Evolutionary conservation across 805 yeast genomes (phyloP), one percentile per base, ranked within the genome.

Genomic region (Yamadazyma akitaensis): DNA sequence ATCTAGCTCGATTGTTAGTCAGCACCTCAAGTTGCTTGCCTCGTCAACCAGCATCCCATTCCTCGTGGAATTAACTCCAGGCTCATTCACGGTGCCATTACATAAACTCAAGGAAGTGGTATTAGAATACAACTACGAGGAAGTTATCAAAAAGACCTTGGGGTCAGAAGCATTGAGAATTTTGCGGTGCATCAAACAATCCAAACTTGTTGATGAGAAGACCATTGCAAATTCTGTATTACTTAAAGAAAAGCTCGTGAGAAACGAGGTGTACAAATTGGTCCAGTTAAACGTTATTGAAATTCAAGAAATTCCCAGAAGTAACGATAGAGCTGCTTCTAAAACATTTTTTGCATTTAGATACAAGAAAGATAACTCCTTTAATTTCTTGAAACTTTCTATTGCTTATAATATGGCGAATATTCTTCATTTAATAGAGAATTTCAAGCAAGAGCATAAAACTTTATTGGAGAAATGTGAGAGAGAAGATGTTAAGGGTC

Each of bases 231-330:
- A 86, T 43, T 64, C 79, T 13, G 92, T 94, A 1, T 67, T 94
- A 43, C 75, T 94, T 64, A 87, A 81, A 53, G 95, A 89, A 48
- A 80, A 79, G 49, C 85, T 82, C 32, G 86, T 90, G 8, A 75
- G 97, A 47, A 81, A 83, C 34, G 81, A 85, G 37, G 68, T 90
- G 37, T 79, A 85, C 39, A 77, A 79, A 30, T 68, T 94, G 44
- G 77, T 87, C 24, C 79, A 77, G 44, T 75, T 81, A 53, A 89
- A 91, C 51, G 77, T 87, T 16, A 70, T 91, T 16, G 96, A 92
- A 60, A 76, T 91, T 32, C 98, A 92, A 65, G 99, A 94, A 67
- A 85, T 94, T 25, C 97, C 98, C 11, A 80, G 92, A 57, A 85
- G 96, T 8, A 84, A 82, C 19, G 98, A 94, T 62, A 77, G 98